These are phyloP conservation scores for Litsea cubeba DNA, from an alignment of 164 flowering plant genomes.

Conservation along the genomic window DNA sequence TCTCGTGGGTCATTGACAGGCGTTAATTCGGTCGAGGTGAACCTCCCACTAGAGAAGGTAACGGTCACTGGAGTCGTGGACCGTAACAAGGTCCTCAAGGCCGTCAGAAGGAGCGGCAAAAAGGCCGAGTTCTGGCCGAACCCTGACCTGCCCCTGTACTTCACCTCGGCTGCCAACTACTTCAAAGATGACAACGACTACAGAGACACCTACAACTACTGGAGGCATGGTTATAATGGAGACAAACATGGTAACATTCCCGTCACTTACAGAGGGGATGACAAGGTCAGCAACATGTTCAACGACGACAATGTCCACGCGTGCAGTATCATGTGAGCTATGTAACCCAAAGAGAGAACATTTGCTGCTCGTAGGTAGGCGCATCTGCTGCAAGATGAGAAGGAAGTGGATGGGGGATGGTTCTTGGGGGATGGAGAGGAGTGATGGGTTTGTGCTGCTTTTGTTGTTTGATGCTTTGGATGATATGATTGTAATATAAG, in stretches of 20 bases:
- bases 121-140: conserved; percentile 96
- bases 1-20: conserved; percentile 31
- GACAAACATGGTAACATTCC: conserved; percentile 66
- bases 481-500: neutral
- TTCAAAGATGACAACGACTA: conserved; percentile 73
- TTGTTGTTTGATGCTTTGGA: neutral
- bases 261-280: conserved; percentile 61
- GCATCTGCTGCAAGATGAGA: neutral
- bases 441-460: neutral
- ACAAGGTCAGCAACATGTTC: conserved; percentile 90
- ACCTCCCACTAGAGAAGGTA: conserved; percentile 81
- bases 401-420: neutral
- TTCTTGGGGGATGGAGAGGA: neutral
- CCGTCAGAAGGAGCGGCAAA: conserved; percentile 84
- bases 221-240: conserved; percentile 84
- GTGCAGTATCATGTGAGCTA: conserved; percentile 63
- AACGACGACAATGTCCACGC: conserved; percentile 94
- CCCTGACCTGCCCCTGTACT: conserved; percentile 70
- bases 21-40: conserved; percentile 77
- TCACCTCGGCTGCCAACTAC: conserved; percentile 57
- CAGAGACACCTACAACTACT: conserved; percentile 90
- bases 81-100: conserved; percentile 86
- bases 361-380: too few relatives aligned
- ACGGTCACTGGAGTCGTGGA: conserved; percentile 87
- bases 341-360: neutral